A percentile compares a stretch with the other conserved stretches of the same genome.
Conservation (phyloP, 768 basidiomycete genomes). For the Gloeophyllum trabeum region DNA sequence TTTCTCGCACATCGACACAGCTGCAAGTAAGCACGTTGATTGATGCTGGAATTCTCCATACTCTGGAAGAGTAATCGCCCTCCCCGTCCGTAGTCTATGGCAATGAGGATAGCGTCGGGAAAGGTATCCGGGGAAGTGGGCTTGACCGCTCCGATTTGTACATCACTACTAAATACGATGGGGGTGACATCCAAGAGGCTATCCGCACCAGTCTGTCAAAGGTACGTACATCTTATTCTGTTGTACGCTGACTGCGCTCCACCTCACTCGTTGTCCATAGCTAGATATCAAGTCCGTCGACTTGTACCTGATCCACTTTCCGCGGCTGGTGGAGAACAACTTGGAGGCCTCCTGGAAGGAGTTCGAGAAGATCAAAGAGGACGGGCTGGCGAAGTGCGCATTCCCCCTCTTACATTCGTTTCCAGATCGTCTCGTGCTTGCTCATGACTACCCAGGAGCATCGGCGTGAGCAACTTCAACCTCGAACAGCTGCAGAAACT, state of each 20-base stretch:
- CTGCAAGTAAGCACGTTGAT: slow-evolving; percentile 23
- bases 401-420: neutral
- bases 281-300: slow-evolving; percentile 44
- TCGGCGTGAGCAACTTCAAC: slow-evolving; percentile 64
- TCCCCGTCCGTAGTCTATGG: slow-evolving; percentile 2
- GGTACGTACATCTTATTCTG: slow-evolving; percentile 16
- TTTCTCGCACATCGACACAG: slow-evolving; percentile 45
- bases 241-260: neutral
- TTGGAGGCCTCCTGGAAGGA: slow-evolving; percentile 34
- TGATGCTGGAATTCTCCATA: slow-evolving; percentile 1
- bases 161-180: slow-evolving; percentile 29
- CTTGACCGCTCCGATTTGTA: slow-evolving; percentile 12
- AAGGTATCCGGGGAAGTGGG: slow-evolving; percentile 1
- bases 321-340: slow-evolving; percentile 17
- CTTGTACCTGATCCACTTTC: slow-evolving; percentile 50
- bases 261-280: slow-evolving; percentile 16
- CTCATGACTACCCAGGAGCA: slow-evolving; percentile 35
- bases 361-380: slow-evolving; percentile 35
- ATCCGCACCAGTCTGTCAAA: slow-evolving; percentile 30
- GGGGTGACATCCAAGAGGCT: slow-evolving; percentile 22
- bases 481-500: slow-evolving; percentile 41
- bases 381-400: slow-evolving; percentile 14
- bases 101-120: slow-evolving; percentile 2
- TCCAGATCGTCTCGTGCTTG: slow-evolving; percentile 9
- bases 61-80: neutral